Conservation (phyloP, 83 land plant genomes). For the Isoetes engelmannii region DNA sequence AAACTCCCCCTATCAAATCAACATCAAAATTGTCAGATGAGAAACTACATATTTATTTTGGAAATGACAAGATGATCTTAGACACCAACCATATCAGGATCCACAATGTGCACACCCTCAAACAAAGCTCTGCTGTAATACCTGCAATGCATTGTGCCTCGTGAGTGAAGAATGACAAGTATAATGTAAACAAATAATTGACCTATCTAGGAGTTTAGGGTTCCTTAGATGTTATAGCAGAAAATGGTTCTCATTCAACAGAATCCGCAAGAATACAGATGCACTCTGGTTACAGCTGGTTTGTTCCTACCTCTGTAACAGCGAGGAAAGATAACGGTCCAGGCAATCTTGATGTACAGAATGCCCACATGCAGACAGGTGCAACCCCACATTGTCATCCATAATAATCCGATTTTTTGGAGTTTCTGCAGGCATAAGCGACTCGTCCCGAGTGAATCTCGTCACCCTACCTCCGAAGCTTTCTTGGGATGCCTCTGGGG, state of each 20-base stretch:
- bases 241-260: no score
- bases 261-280: no score
- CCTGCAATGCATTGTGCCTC: slow-evolving; percentile 13
- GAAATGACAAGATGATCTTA: slow-evolving; percentile 10
- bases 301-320: slow-evolving; percentile 59
- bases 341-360: slow-evolving; percentile 88
- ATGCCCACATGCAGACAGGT: slow-evolving; percentile 96
- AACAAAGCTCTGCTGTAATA: slow-evolving; percentile 60
- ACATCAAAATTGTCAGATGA: slow-evolving; percentile 3
- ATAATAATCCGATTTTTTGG: slow-evolving; percentile 45
- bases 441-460: no score
- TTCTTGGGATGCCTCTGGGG: no score
- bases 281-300: no score
- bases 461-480: no score
- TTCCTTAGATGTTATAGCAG: no score
- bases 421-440: neutral
- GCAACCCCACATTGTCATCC: slow-evolving; percentile 62
- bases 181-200: no score
- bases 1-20: slow-evolving; percentile 63
- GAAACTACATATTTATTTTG: neutral
- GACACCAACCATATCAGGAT: slow-evolving; percentile 66
- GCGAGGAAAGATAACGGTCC: slow-evolving; percentile 67
- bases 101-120: slow-evolving; percentile 85
- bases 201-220: no score
- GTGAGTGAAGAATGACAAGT: neutral